These are phyloP conservation scores for Cryphonectria nitschkei DNA, from an alignment of 2,329 filamentous ascomycete genomes.

Conservation along the genomic window DNA sequence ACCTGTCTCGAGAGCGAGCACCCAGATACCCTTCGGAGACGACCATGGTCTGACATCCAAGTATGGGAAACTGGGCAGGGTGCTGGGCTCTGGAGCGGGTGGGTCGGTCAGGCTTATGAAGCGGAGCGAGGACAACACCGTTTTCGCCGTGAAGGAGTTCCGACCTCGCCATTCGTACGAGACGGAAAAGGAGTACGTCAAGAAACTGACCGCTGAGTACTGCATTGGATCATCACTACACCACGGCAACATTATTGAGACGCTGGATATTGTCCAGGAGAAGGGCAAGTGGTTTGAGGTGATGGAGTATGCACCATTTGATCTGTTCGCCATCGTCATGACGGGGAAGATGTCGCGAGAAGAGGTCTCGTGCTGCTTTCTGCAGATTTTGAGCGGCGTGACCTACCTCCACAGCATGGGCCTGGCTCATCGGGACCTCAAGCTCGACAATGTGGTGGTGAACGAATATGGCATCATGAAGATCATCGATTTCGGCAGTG, in stretches of 20 bases:
- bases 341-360: slow-evolving; percentile 94
- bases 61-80: slow-evolving; percentile 94
- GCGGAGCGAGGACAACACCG: slow-evolving; percentile 85
- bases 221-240: slow-evolving; percentile 96
- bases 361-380: slow-evolving; percentile 86
- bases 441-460: slow-evolving; percentile 97
- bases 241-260: slow-evolving; percentile 98
- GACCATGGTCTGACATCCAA: slow-evolving; percentile 89
- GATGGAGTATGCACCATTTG: slow-evolving; percentile 97
- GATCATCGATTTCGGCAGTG: slow-evolving; percentile 97
- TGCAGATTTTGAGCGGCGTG: slow-evolving; percentile 94
- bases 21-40: slow-evolving; percentile 86
- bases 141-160: slow-evolving; percentile 98
- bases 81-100: slow-evolving; percentile 90
- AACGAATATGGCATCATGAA: slow-evolving; percentile 98
- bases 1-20: slow-evolving; percentile 49
- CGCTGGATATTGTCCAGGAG: slow-evolving; percentile 93
- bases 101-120: slow-evolving; percentile 95
- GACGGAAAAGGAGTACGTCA: slow-evolving; percentile 92
- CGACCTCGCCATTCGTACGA: slow-evolving; percentile 90
- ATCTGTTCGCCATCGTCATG: slow-evolving; percentile 98
- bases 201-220: slow-evolving; percentile 97
- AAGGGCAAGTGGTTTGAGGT: slow-evolving; percentile 96
- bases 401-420: slow-evolving; percentile 95
- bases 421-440: slow-evolving; percentile 90